Evolutionary conservation across 306 rosid genomes (phyloP).

Genomic region (Echinosophora koreensis): DNA sequence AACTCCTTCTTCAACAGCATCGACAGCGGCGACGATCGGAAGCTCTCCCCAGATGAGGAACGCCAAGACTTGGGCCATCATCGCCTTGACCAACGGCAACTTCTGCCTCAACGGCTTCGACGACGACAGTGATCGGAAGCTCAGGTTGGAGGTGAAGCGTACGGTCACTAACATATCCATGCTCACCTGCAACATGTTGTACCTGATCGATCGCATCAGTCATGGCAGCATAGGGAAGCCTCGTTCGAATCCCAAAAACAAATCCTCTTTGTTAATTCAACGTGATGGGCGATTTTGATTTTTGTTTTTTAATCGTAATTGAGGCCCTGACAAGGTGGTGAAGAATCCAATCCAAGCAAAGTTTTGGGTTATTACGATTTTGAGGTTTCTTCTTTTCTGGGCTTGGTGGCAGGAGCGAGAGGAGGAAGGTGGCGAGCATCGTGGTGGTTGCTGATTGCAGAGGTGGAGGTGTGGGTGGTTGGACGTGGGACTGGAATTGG

Average conservation of each 20-base stretch:
- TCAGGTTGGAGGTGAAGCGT: slow-evolving; percentile 57
- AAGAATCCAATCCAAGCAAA: too few relatives aligned
- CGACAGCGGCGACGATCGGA: too few relatives aligned
- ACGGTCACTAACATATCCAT: slow-evolving; percentile 59
- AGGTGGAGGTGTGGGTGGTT: too few relatives aligned
- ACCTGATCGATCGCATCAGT: slow-evolving; percentile 64
- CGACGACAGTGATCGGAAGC: slow-evolving; percentile 28
- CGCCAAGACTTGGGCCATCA: slow-evolving; percentile 85
- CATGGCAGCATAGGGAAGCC: slow-evolving; percentile 40
- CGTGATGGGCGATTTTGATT: not conserved
- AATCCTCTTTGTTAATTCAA: not conserved
- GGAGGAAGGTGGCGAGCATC: too few relatives aligned
- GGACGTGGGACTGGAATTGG: too few relatives aligned
- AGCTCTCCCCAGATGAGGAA: slow-evolving; percentile 90
- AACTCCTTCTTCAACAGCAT: too few relatives aligned
- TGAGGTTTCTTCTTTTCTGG: too few relatives aligned
- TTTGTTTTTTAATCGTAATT: too few relatives aligned
- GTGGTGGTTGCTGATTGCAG: too few relatives aligned
- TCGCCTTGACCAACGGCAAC: slow-evolving; percentile 71
- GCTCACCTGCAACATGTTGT: slow-evolving; percentile 79
- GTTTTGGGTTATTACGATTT: too few relatives aligned
- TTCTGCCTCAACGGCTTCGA: slow-evolving; percentile 66
- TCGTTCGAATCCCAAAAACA: slow-evolving; percentile 34
- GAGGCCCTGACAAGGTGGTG: too few relatives aligned
- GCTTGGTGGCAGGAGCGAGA: too few relatives aligned